Evolutionary conservation across 257 asterid genomes (phyloP), one percentile per base, ranked within the genome.

Genomic region (Solanum lycopersicoides): DNA sequence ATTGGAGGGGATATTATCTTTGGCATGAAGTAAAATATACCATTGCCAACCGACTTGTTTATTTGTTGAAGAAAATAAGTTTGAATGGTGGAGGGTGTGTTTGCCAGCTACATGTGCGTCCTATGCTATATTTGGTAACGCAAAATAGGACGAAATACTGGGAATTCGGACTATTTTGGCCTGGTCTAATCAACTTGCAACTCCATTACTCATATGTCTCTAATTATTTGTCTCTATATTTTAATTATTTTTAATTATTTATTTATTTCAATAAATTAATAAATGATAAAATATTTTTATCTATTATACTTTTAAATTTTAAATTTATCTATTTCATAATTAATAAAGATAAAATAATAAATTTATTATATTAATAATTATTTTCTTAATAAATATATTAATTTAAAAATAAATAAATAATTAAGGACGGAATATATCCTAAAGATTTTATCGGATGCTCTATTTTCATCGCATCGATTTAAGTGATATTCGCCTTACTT

Each of bases 311-410:
- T 28, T 28, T 28, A 28, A 28, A 37, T 37, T 37, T 37, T 5
- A 1, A 37, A 37, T 37, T 37, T 0, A n/a, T 37, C 0, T 1
- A 37, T 37, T 37, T 6, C 0, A 37, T 37, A 37, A 6, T 37
- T 37, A 1, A 37, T 37, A 37, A 37, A 0, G 0, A 37, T 37
- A 37, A 37, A 37, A 6, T 37, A 37, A 1, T 37, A 37, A 37
- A 5, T 37, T 37, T 37, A 37, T 0, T 37, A 37, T 37, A 37
- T 5, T 0, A 37, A 37, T 37, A 37, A 37, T 37, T 37, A 37
- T 37, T 5, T 35, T 35, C 0, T 1, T 35, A 5, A 35, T 28
- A 35, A 0, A 0, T 1, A 0, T 35, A 1, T 5, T 1, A 35
- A 35, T 35, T 35, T 35, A 35, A 35, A 0, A 37, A 37, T 37